phyloP scores from a whole-genome alignment of 257 asterid species.

The Nicotiana tomentosiformis region DNA sequence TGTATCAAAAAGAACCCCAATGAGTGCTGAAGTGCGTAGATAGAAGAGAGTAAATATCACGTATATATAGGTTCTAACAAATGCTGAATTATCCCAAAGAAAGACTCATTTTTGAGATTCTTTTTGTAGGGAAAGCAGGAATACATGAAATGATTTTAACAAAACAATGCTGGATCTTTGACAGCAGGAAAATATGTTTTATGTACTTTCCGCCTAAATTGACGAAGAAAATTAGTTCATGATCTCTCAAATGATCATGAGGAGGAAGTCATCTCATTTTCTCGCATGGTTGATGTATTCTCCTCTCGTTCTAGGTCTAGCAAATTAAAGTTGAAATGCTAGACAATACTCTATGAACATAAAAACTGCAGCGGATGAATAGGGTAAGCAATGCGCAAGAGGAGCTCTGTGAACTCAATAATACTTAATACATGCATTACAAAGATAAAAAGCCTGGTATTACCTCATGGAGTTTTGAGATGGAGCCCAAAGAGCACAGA shows the following conservation, averaged over 20 bases:
- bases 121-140: not conserved
- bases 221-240: not conserved
- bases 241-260: not conserved
- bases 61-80: not conserved
- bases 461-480: conserved; percentile 89
- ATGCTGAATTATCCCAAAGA: not conserved
- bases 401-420: not conserved
- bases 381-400: not conserved
- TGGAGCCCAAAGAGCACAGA: conserved; percentile 95
- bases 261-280: not conserved
- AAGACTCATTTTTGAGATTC: not conserved
- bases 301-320: not conserved
- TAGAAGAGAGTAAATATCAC: not conserved
- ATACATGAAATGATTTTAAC: not conserved
- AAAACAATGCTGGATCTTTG: not conserved
- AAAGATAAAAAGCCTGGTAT: not conserved
- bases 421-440: not conserved
- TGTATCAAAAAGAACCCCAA: not conserved
- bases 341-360: not conserved
- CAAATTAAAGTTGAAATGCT: not conserved
- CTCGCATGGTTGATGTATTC: not conserved
- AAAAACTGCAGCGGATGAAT: not conserved
- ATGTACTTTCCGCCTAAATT: not conserved
- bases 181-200: not conserved
- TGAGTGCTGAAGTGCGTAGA: not conserved